Evolutionary conservation across 176 grass and related monocot genomes (phyloP).

Genomic region (Lolium perenne): DNA sequence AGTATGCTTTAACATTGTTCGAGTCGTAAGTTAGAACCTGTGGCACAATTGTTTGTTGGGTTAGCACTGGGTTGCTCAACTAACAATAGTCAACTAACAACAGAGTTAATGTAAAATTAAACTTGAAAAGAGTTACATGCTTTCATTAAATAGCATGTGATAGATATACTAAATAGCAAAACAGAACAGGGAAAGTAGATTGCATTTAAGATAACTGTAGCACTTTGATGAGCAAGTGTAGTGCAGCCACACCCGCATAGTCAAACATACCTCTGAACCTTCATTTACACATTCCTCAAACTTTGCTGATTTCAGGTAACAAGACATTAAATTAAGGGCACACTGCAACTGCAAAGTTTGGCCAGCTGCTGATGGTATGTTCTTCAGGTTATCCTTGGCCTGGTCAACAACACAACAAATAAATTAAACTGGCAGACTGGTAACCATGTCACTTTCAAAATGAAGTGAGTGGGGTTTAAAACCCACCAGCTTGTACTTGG

Average conservation of each 20-base stretch:
- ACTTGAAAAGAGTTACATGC: not conserved
- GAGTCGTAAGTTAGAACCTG: conserved; percentile 82
- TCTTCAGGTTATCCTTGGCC: conserved; percentile 90
- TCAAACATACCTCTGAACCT: conserved; percentile 86
- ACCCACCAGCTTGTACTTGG: conserved; percentile 92
- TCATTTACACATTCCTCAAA: conserved; percentile 87
- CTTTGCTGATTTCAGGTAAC: conserved; percentile 79
- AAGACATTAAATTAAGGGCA: conserved; percentile 97
- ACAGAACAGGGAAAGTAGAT: not conserved
- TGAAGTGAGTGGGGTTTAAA: conserved; percentile 26
- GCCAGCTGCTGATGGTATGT: conserved; percentile 53
- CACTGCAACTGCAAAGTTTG: conserved; percentile 77
- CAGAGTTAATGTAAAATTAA: conserved; percentile 9
- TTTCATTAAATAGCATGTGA: conserved; percentile 14
- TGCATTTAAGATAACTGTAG: conserved; percentile 1
- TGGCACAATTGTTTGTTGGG: conserved; percentile 44
- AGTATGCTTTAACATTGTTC: conserved; percentile 92
- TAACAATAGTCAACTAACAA: not conserved
- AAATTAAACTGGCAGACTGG: not conserved
- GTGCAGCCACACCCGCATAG: conserved; percentile 11
- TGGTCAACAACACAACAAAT: conserved; percentile 50
- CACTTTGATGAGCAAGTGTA: not conserved
- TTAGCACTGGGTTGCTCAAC: conserved; percentile 11
- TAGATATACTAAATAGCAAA: conserved; percentile 17
- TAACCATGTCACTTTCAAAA: not conserved